Conservation (phyloP, 2,329 filamentous ascomycete species). For the Xylaria sp. region DNA sequence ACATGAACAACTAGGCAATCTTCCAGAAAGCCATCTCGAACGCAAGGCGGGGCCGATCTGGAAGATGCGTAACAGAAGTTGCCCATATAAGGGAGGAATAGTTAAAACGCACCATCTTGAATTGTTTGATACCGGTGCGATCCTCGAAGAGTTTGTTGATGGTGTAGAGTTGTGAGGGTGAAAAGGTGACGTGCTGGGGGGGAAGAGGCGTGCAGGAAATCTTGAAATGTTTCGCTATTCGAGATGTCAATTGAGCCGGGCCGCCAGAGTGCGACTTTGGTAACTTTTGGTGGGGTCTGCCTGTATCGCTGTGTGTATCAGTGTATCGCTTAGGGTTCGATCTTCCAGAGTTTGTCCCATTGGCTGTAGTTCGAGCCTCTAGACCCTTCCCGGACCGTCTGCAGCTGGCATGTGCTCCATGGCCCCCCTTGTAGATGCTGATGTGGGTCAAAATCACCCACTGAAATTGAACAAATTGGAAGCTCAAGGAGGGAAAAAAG, state of each 20-base stretch:
- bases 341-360: slow-evolving; percentile 46
- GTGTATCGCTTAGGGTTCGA: slow-evolving; percentile 49
- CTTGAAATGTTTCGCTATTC: slow-evolving; percentile 42
- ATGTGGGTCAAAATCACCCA: slow-evolving; percentile 16
- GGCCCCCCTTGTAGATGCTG: slow-evolving; percentile 16
- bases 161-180: slow-evolving; percentile 41
- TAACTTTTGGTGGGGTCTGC: slow-evolving; percentile 31
- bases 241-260: slow-evolving; percentile 44
- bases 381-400: slow-evolving; percentile 18
- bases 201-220: slow-evolving; percentile 38
- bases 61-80: not conserved
- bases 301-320: slow-evolving; percentile 43
- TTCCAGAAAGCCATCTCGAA: not conserved
- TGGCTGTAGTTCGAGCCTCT: slow-evolving; percentile 33
- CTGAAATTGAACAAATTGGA: slow-evolving; percentile 35
- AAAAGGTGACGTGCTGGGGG: slow-evolving; percentile 36
- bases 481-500: slow-evolving; percentile 24
- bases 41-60: slow-evolving; percentile 25
- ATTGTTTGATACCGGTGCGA: slow-evolving; percentile 69
- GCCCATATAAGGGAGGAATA: not conserved
- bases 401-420: slow-evolving; percentile 20
- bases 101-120: slow-evolving; percentile 68
- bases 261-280: slow-evolving; percentile 22
- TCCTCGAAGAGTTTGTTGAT: slow-evolving; percentile 70
- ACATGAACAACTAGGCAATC: slow-evolving; percentile 7